A percentile compares a stretch with the other conserved stretches of the same genome.
Evolutionary conservation across 139 green algal species (phyloP).

Genomic region (Closterium sp.): DNA sequence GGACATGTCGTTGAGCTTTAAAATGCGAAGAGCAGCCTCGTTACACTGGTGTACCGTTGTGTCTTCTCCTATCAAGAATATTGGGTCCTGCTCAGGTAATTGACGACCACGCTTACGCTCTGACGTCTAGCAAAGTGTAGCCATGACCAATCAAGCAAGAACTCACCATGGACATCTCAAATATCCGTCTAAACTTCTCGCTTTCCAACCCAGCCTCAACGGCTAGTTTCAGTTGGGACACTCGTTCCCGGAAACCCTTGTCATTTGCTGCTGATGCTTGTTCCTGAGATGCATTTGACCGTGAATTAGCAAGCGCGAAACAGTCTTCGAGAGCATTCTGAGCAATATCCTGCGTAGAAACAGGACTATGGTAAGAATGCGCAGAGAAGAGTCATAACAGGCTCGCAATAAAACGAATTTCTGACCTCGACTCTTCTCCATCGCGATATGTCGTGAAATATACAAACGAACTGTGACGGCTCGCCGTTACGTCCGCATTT

Average conservation of each 20-base stretch:
- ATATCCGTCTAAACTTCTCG: not conserved
- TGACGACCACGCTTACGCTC: not conserved
- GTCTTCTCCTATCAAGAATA: not conserved
- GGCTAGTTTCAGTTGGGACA: not conserved
- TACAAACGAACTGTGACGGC: not conserved
- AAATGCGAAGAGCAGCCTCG: not conserved
- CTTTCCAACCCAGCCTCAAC: not conserved
- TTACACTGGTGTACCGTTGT: not conserved
- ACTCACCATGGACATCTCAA: not conserved
- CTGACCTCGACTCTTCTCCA: not conserved
- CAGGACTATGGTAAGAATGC: not conserved
- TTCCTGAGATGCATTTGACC: not conserved
- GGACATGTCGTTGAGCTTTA: not conserved
- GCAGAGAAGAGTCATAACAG: not conserved
- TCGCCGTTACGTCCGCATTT: not conserved
- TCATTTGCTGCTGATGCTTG: not conserved
- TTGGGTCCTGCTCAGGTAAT: not conserved
- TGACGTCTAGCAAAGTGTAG: not conserved
- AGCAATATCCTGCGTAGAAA: not conserved
- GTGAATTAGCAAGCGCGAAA: not conserved
- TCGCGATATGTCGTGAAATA: not conserved
- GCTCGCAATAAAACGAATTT: not conserved
- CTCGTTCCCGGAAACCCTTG: not conserved
- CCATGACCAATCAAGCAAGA: not conserved
- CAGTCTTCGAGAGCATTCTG: not conserved